Base-by-base conservation (phyloP, 2,329 filamentous ascomycete genomes). In the Xylaria sp. region DNA sequence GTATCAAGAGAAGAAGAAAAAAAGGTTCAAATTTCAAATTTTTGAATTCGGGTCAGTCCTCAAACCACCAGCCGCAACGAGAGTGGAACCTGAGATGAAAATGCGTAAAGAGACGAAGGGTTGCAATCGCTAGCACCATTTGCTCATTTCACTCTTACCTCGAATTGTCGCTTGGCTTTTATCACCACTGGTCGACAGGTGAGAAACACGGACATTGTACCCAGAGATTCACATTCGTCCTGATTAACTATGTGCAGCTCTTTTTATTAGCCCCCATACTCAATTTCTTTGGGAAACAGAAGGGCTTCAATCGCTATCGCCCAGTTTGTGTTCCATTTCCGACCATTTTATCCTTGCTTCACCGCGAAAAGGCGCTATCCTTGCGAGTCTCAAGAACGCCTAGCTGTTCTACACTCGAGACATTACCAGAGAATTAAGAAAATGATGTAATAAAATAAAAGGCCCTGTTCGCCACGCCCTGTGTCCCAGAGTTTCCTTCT, bases 381-480 rank as follows among this genome's bases (percentile, higher is more conserved):
- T 66, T 56, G 48, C 36, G 36, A 57, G 54, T 56, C 56, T 68
- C 62, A 46, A 63, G 62, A 68, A 68, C 59, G 59, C 66, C 63
- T 59, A 20, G 59, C 48, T 70, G 57, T 63, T 68, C 66, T 66
- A 70, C 59, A 59, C 62, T 60, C 23, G 49, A 66, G 59, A 61
- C 49, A 66, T 57, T 65, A 67, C 46, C 53, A 54, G 49, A 57
- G 36, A n/a, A 56, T 60, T 53, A 56, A 33, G 23, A 66, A 33
- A 53, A 9, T 10, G 17, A 61, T 13, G 0, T 1, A 28, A 28
- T 28, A 28, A 28, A n/a, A n/a, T 17, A 42, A 49, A 23, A 54
- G 38, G 4, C 26, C 68, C 48, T 36, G 33, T 54, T 66, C 63
- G 49, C 66, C 42, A 59, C 59, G 57, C 59, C 66, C n/a, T 48